Percentiles rank a stretch among this genome's conserved stretches.
phyloP scores from a whole-genome alignment of 768 basidiomycete species.

The Podaxis mareebaensis region DNA sequence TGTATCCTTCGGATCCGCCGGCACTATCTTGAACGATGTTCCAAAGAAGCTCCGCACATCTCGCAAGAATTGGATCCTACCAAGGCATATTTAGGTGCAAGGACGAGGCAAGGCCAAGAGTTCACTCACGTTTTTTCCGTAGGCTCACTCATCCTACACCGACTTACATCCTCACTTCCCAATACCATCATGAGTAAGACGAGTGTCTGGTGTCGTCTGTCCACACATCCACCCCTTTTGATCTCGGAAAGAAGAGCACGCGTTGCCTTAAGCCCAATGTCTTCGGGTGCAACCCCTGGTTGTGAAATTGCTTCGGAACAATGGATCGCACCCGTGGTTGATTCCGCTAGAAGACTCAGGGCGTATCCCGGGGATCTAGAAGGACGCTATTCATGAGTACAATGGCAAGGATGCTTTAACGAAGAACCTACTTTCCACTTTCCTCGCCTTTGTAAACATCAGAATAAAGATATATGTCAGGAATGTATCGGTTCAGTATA shows the following conservation, averaged over 20 bases:
- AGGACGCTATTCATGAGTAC: background rate
- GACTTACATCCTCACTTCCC: slow-evolving; percentile 96
- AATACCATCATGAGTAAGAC: slow-evolving; percentile 90
- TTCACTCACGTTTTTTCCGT: slow-evolving; percentile 75
- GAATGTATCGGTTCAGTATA: slow-evolving; percentile 93
- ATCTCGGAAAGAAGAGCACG: slow-evolving; percentile 80
- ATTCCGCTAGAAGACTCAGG: slow-evolving; percentile 85
- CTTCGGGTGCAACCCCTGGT: slow-evolving; percentile 88
- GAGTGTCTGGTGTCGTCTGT: slow-evolving; percentile 84
- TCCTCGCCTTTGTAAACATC: slow-evolving; percentile 98
- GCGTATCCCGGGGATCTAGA: slow-evolving; percentile 94
- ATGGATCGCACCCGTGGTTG: slow-evolving; percentile 86
- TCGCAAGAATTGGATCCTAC: slow-evolving; percentile 87
- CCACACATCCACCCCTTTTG: slow-evolving; percentile 83
- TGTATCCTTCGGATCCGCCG: slow-evolving; percentile 53
- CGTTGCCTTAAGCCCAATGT: slow-evolving; percentile 83
- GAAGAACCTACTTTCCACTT: slow-evolving; percentile 81
- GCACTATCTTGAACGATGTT: slow-evolving; percentile 88
- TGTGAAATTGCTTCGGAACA: slow-evolving; percentile 85
- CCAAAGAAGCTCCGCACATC: slow-evolving; percentile 85
- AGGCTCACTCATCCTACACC: slow-evolving; percentile 83
- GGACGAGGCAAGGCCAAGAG: background rate
- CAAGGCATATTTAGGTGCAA: background rate
- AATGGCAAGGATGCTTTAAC: background rate
- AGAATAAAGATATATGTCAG: slow-evolving; percentile 97